Evolutionary conservation across 805 yeast genomes (phyloP), one percentile per base, ranked within the genome.

Genomic region (Metschnikowia chrysomelidarum): DNA sequence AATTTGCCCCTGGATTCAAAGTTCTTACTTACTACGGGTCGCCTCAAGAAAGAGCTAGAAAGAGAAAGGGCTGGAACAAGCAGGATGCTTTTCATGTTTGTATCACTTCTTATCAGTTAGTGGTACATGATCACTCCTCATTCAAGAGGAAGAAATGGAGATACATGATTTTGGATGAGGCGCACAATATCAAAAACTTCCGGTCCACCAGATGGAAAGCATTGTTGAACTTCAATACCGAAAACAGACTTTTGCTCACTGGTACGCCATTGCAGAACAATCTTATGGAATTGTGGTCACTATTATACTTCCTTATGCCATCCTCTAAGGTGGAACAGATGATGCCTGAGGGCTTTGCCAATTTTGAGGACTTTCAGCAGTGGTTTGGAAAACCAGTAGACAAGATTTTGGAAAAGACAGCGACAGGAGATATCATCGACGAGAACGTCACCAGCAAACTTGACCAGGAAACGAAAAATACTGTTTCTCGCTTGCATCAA

Each of bases 301-400:
- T 93, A 50, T 68, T 93, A 16, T 93, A 93, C 58, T 93, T 93
- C 56, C 67, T 93, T 53, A 93, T 93, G 99, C 99, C 99, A 0
- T 83, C 94, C 1, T 71, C 87, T 0, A 80, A 80, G 36, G 78
- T 75, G 2, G 69, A 62, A 30, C 83, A 81, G 45, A 74, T 82
- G 10, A 82, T 87, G 88, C 91, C 96, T 0, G 89, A 83, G 32
- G 98, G 98, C 2, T 93, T 93, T 74, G 98, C 99, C 1, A 88
- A 91, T 52, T 68, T 93, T 41, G 93, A 87, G 46, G 96, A 93
- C 53, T 93, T 93, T 59, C 98, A 93, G 53, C 94, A 86, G 46
- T 93, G 98, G 99, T 93, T 93, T 60, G 96, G 97, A n/a, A 77
- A 81, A 42, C 98, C 99, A 0, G 97, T 93, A 4, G 98, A 93